phyloP scores from a whole-genome alignment of 257 asterid genomes.

The Ophiorrhiza pumila region DNA sequence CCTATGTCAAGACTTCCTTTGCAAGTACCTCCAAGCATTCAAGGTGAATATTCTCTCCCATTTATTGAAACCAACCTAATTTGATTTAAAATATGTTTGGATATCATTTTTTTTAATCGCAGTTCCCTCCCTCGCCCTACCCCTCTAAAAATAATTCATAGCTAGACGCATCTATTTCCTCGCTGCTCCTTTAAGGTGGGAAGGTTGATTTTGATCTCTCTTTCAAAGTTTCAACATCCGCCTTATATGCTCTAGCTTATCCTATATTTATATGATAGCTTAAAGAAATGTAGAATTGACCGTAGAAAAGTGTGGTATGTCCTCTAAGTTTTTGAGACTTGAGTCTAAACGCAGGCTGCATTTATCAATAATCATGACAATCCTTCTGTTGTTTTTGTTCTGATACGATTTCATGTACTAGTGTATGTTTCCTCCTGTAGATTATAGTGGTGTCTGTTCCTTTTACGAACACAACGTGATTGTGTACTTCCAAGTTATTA shows the following conservation, averaged over 20 bases:
- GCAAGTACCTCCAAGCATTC: constrained; percentile 75
- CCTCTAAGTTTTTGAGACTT: neutral
- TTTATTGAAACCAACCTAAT: neutral
- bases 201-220: neutral
- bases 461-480: neutral
- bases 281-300: neutral
- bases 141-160: neutral
- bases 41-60: constrained; percentile 42
- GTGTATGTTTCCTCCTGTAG: neutral
- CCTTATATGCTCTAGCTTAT: neutral
- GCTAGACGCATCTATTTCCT: neutral
- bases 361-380: neutral
- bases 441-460: neutral
- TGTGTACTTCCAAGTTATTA: no score
- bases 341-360: neutral
- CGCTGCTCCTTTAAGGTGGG: neutral
- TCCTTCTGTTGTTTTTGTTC: neutral
- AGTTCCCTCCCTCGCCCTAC: neutral
- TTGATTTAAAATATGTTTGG: neutral
- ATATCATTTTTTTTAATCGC: neutral
- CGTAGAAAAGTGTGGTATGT: neutral
- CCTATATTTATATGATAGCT: neutral
- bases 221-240: neutral
- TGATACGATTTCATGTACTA: neutral
- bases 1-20: constrained; percentile 70